Conservation (phyloP, 345 rosid species). For the Moringa oleifera region DNA sequence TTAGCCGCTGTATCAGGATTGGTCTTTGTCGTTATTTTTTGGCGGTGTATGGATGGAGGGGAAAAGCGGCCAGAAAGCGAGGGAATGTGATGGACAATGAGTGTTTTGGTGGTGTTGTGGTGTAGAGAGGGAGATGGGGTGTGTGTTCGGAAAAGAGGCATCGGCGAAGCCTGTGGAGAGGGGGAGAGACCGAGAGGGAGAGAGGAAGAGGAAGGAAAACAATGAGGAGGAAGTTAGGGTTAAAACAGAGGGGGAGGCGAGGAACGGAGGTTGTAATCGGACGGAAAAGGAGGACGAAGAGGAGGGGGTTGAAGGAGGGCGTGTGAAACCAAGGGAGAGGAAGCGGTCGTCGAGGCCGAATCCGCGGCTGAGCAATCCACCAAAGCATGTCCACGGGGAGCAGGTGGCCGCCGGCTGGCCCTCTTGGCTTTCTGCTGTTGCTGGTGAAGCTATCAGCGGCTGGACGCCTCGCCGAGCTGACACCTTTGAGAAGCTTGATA, state of each 20-base stretch:
- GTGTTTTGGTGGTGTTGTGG: neutral
- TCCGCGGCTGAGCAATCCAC: conserved; percentile 57
- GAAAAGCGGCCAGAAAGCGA: conserved; percentile 13
- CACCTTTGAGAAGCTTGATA: conserved; percentile 72
- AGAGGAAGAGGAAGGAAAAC: conserved; percentile 26
- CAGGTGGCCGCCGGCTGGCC: conserved; percentile 95
- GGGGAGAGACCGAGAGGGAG: conserved; percentile 27
- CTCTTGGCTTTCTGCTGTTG: conserved; percentile 68
- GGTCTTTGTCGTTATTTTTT: neutral
- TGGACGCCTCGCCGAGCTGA: conserved; percentile 84
- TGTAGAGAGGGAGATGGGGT: conserved; percentile 54
- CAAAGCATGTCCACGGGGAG: conserved; percentile 53
- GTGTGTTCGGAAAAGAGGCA: conserved; percentile 60
- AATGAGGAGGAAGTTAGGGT: conserved; percentile 26
- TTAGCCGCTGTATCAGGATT: neutral
- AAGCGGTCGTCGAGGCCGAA: conserved; percentile 48
- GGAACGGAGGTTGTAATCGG: conserved; percentile 34
- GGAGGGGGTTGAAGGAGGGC: conserved; percentile 25
- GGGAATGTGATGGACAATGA: conserved; percentile 18
- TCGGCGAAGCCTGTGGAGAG: conserved; percentile 45
- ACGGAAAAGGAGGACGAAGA: conserved; percentile 24
- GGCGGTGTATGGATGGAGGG: conserved; percentile 11
- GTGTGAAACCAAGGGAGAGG: conserved; percentile 17
- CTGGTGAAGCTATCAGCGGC: conserved; percentile 77
- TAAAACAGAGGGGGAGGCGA: conserved; percentile 21